Evolutionary conservation across 768 basidiomycete species (phyloP).

Genomic region (Cystobasidium ongulense): DNA sequence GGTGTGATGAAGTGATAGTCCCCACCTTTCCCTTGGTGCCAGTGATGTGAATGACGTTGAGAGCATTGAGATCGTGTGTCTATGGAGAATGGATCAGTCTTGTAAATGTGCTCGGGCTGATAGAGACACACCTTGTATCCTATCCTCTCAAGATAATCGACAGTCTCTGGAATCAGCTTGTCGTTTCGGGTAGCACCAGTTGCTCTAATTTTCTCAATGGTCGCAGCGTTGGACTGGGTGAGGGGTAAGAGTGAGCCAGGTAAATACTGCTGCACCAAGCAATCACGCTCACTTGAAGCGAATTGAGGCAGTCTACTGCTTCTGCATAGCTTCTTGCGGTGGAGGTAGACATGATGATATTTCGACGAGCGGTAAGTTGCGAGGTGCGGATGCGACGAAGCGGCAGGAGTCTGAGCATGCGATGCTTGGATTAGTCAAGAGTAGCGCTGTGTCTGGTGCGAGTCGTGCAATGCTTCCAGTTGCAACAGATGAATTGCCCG

Average conservation of each 20-base stretch:
- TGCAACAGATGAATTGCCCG: no score
- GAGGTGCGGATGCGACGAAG: neutral
- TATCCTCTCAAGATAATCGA: conserved; percentile 76
- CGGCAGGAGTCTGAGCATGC: neutral
- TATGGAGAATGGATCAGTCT: neutral
- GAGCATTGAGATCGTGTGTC: conserved; percentile 18
- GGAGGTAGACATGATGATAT: neutral
- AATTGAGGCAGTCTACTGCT: conserved; percentile 48
- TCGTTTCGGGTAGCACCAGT: conserved; percentile 56
- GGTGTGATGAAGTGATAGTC: neutral
- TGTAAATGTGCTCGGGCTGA: neutral
- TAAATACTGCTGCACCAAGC: no score
- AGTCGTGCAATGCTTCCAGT: no score
- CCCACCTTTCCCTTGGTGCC: conserved; percentile 32
- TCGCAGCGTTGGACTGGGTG: conserved; percentile 82
- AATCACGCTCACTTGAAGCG: conserved; percentile 27
- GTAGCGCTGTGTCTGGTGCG: no score
- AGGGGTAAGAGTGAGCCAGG: no score
- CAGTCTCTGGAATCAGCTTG: conserved; percentile 75
- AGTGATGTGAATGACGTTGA: conserved; percentile 33
- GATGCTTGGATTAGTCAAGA: no score
- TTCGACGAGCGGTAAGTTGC: neutral
- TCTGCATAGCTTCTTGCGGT: conserved; percentile 34
- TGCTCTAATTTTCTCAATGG: conserved; percentile 70
- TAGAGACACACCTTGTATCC: conserved; percentile 64